Evolutionary conservation across 371 early-diverging fungal species (phyloP), one percentile per base, ranked within the genome.

Genomic region (Gilbertella persicaria): DNA sequence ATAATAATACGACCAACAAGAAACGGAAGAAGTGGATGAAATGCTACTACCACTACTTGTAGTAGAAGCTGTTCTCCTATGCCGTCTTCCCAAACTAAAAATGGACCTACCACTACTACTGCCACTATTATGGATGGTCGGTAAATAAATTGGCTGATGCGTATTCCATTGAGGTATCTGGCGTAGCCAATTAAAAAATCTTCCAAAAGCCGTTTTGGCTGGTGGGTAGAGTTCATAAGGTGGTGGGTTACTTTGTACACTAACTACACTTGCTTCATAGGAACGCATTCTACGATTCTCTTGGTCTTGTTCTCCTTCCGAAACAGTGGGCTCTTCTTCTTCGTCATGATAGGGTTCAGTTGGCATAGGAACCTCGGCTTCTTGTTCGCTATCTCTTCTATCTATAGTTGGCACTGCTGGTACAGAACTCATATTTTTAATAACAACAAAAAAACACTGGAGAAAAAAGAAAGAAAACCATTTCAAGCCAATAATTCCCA

Each of bases 191-290:
- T 77, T 77, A 47, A 50, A 69, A n/a, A 61, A 50, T 36, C 78
- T 65, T 9, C 78, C 73, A 35, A 62, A 42, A 10, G 66, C 37
- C 13, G 71, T 67, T 29, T 63, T 73, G 26, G 78, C 78, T 29
- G 71, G 78, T 23, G 78, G 73, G 53, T 77, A 77, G 16, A 73
- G 37, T 42, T 77, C 73, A 38, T 77, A 77, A 19, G 78, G 73
- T 35, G 78, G 78, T 20, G 78, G 78, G 13, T 71, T 67, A 9
- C 71, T 71, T 48, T 71, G 69, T 0, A 67, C 73, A 33, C 73
- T 77, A 1, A 77, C 51, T 1, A 68, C 62, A 30, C 78, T 77
- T 17, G 69, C 64, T 48, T 68, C 58, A 28, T 58, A 63, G 4
- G 63, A 60, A 20, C 35, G 57, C 8, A 53, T 13, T 12, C 47